phyloP scores from a whole-genome alignment of 139 green algal species.

The Yamagishiella unicocca region DNA sequence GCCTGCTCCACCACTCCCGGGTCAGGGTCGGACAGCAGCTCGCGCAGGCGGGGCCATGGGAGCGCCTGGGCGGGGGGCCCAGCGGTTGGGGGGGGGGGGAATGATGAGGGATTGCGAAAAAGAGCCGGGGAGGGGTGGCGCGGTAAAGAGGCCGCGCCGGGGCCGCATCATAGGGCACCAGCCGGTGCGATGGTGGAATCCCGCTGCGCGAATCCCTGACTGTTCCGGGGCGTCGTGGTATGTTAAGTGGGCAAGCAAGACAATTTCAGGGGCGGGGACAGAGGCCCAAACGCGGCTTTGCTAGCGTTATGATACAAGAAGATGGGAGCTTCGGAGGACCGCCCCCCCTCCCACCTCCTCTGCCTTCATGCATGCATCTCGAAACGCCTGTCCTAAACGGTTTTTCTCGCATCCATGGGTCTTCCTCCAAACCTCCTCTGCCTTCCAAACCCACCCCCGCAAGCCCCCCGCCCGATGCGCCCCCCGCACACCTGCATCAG shows the following conservation, averaged over 20 bases:
- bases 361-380: too few relatives aligned
- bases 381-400: too few relatives aligned
- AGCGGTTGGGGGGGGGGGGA: not conserved
- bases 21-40: constrained; percentile 74
- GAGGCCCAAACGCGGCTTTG: not conserved
- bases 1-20: constrained; percentile 66
- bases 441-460: not conserved
- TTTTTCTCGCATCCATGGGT: too few relatives aligned
- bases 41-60: constrained; percentile 62
- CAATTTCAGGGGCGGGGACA: not conserved
- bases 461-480: too few relatives aligned
- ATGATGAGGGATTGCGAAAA: not conserved
- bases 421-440: too few relatives aligned
- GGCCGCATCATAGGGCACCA: not conserved
- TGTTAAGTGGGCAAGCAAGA: not conserved
- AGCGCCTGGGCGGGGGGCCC: constrained; percentile 56
- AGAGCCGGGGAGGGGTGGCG: not conserved
- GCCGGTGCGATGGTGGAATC: not conserved
- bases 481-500: constrained; percentile 50
- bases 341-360: not conserved
- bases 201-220: not conserved
- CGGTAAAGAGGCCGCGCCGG: not conserved
- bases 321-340: too few relatives aligned
- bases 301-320: not conserved
- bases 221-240: not conserved